Base-by-base conservation (phyloP, 208 protist species). In the Leishmania mexicana region DNA sequence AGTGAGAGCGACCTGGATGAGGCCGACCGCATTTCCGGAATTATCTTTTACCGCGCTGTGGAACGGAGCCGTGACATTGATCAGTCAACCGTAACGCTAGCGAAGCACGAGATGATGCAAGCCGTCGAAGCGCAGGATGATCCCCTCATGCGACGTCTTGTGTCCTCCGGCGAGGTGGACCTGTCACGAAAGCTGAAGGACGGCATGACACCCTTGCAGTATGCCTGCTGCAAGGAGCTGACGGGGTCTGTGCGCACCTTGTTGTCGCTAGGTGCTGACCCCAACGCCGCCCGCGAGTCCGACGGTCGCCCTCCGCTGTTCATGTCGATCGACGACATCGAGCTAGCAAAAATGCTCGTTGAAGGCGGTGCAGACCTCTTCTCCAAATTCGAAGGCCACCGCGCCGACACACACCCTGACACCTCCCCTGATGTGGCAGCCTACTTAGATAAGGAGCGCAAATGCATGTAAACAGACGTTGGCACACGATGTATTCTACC, bases 121-220 rank as follows among this genome's bases (percentile, higher is more conserved):
- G 92, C 92, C 4, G 70, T 98, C 38, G 81, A 93, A n/a, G 71
- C 49, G 10, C 85, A 93, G 21, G 88, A 98, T 80, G 76, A 80
- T 0, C 74, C 76, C 0, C 81, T 80, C 4, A 95, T 98, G 35
- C 85, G 81, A 54, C 60, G 72, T 1, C 84, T 95, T 38, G 84
- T 95, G 54, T 75, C 62, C 13, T 75, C 49, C 6, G 91, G 87
- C 40, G 85, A 93, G 54, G 86, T 97, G 60, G 89, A 96, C 57
- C 64, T 97, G 35, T 77, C 80, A 24, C 81, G 82, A n/a, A 82
- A 88, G 64, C 65, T 94, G 5, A 86, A 89, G 47, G 83, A 80
- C 51, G 95, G 94, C 49, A 96, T 98, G 94, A 98, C 95, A 38
- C 93, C 95, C 0, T 76, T 98, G 64, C 93, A 97, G 76, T 96